phyloP scores from a whole-genome alignment of 345 rosid species.

The Adansonia digitata region DNA sequence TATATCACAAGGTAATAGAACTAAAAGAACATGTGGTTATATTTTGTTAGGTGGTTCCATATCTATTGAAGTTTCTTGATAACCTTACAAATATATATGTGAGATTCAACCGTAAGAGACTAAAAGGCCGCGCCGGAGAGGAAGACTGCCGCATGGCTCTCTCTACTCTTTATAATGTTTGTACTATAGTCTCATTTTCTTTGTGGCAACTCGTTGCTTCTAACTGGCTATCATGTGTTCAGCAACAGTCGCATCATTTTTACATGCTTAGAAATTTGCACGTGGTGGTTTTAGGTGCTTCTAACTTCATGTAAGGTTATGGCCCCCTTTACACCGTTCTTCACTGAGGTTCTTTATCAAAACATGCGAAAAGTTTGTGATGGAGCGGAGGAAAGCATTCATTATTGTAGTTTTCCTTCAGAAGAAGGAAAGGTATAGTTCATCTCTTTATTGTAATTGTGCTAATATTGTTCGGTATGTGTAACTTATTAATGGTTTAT shows the following conservation, averaged over 20 bases:
- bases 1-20: background rate
- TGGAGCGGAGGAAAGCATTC: constrained; percentile 81
- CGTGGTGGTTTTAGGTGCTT: constrained; percentile 67
- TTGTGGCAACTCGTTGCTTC: background rate
- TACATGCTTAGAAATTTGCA: background rate
- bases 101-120: constrained; percentile 92
- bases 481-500: background rate
- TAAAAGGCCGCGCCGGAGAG: constrained; percentile 92
- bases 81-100: constrained; percentile 95
- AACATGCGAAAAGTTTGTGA: constrained; percentile 76
- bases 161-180: constrained; percentile 91
- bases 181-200: constrained; percentile 16
- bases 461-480: background rate
- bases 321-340: constrained; percentile 97
- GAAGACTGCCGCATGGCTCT: constrained; percentile 84
- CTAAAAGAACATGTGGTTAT: background rate
- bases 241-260: background rate
- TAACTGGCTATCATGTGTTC: background rate
- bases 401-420: constrained; percentile 73
- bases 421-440: constrained; percentile 72
- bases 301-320: constrained; percentile 91
- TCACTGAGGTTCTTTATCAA: constrained; percentile 88
- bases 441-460: background rate
- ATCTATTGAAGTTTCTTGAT: constrained; percentile 89
- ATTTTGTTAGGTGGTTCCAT: constrained; percentile 77